Evolutionary conservation across 2,329 filamentous ascomycete species (phyloP), one percentile per base, ranked within the genome.

Genomic region (Aspergillus pseudoglaucus): DNA sequence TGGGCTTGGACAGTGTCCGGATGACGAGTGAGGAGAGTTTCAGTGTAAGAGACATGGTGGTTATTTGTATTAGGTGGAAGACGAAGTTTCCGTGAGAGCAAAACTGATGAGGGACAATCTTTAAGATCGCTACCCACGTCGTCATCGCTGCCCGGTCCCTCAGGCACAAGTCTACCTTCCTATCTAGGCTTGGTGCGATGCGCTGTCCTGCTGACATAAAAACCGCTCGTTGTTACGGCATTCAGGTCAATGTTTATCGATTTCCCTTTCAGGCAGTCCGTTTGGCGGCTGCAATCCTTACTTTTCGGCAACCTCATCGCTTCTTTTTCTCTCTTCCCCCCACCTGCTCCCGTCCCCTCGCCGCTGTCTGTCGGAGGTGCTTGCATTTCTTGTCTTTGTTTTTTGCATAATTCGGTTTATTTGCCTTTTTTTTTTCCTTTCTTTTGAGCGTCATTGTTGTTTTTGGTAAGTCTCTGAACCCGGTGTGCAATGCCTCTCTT

Each of bases 11-110:
- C 23, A 84, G 70, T 1, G 83, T 85, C 50, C 82, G 75, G 50
- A 86, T 80, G 37, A 75, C 76, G 42, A 86, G 72, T 18, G 82
- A 84, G 27, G 79, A 79, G 56, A 86, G 76, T 63, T 86, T 86
- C 53, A 86, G 70, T 8, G 82, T 83, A 52, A 85, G 61, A 52
- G 80, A 83, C 81, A 84, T 84, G 53, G 37, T 56, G 57, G 10
- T 12, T 22, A 22, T 22, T 30, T 30, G 25, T 30, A 30, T 10
- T 30, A 30, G 4, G 25, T 30, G 10, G 9, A 12, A 5, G 25
- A 12, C 4, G 9, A 30, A 12, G 25, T 30, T 10, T 30, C n/a
- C n/a, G 25, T 30, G 25, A 12, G 12, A 30, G 25, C 4, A 18
- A 39, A 7, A 10, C 37, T 3, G 18, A 18, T 10, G n/a, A 37